Base-by-base conservation (phyloP, 1,139 yeast genomes). In the Yamadazyma atlantica region DNA sequence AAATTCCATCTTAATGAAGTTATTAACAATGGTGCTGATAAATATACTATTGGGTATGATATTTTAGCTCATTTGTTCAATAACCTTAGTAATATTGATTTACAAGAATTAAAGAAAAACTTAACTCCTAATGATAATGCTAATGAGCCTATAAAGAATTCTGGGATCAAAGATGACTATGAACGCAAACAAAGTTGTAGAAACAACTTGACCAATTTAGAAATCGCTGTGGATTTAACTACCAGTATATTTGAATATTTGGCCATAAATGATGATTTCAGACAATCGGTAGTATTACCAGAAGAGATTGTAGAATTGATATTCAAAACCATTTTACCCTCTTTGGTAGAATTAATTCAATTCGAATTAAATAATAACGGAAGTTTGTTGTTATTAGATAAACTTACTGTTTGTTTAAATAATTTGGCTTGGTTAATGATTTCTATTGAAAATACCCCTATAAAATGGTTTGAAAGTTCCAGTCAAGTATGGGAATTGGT, bases 171-270 rank as follows among this genome's bases (percentile, higher is more conserved):
- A 36, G 51, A 59, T 9, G 57, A 58, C 33, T 58, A 59, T 28
- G 58, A 55, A 25, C 46, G 60, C 13, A 65, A 62, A 37, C 58
- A 64, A 8, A 58, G 57, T 13, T 80, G 86, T 6, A 73, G 79
- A 48, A 62, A 75, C 30, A 72, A 77, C 35, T 60, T 84, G 33
- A 82, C 80, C 55, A 73, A 85, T 3, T 66, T 85, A 23, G 95
- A 87, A 50, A 71, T 82, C 1, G 69, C 85, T 0, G 63, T 89
- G 28, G 97, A 90, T 54, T 60, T 90, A 26, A 67, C 86, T 24
- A 80, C 96, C 1, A 82, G 92, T 1, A 66, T 82, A 6, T 75
- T 86, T 49, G 97, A 90, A 55, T 82, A 57, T 38, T 54, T 69
- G 29, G 63, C 74, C 3, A 45, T 59, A 8, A 55, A 57, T 36